Percentiles rank a stretch among this genome's conserved stretches.
Evolutionary conservation across 129 eudicot species (phyloP).

Genomic region (Artemisia annua): DNA sequence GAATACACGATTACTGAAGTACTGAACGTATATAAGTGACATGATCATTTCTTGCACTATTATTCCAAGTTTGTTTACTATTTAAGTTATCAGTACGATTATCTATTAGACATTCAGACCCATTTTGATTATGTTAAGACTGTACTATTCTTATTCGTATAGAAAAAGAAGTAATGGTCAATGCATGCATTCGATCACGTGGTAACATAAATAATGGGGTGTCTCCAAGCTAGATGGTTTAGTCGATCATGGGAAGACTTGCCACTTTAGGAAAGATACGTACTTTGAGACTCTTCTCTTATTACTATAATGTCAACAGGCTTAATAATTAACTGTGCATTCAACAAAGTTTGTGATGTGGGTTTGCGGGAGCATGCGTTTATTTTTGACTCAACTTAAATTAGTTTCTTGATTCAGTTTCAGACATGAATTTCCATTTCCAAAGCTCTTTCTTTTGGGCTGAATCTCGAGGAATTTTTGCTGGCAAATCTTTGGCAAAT

Average conservation of each 20-base stretch:
- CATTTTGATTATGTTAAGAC: too few relatives aligned
- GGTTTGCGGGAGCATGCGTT: neutral
- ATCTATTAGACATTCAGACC: too few relatives aligned
- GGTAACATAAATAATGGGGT: constrained; percentile 2
- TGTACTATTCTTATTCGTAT: too few relatives aligned
- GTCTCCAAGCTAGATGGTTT: neutral
- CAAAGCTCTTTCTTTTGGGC: constrained; percentile 31
- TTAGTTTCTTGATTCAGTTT: neutral
- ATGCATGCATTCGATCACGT: neutral
- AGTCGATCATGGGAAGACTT: neutral
- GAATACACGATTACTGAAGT: too few relatives aligned
- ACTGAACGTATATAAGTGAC: too few relatives aligned
- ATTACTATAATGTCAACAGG: too few relatives aligned
- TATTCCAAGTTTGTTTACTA: too few relatives aligned
- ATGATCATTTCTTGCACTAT: too few relatives aligned
- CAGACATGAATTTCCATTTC: constrained; percentile 29
- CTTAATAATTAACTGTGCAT: too few relatives aligned
- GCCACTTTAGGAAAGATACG: neutral
- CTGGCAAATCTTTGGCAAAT: constrained; percentile 27
- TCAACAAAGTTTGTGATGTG: neutral
- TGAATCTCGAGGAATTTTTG: constrained; percentile 33
- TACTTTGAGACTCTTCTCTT: neutral
- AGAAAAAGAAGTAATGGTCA: neutral
- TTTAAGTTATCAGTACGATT: too few relatives aligned
- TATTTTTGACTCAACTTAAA: neutral